Conservation (phyloP, 1,284 basidiomycete genomes). For the Boletus albobrunnescens region DNA sequence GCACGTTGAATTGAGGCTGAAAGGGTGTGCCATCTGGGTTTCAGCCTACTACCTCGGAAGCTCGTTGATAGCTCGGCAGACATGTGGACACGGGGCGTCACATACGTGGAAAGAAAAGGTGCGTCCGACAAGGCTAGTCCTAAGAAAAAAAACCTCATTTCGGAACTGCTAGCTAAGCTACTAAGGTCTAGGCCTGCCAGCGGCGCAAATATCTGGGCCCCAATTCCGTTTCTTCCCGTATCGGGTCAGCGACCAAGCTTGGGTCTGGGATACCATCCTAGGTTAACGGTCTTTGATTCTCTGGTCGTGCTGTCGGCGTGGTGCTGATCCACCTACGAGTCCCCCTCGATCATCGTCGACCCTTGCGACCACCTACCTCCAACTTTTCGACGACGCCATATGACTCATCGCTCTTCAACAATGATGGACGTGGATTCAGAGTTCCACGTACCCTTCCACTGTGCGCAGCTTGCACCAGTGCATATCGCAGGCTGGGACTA, state of each 20-base stretch:
- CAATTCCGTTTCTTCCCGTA: slow-evolving; percentile 14
- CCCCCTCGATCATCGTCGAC: not conserved
- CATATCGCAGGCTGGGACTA: slow-evolving; percentile 30
- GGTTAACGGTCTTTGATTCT: not conserved
- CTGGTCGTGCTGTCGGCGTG: not conserved
- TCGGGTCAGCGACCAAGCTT: not conserved
- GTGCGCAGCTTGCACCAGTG: slow-evolving; percentile 25
- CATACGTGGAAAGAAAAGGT: no score
- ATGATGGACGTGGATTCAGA: slow-evolving; percentile 21
- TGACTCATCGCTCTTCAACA: not conserved
- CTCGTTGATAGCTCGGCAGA: slow-evolving; percentile 7
- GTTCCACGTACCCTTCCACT: slow-evolving; percentile 32
- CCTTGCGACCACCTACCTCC: not conserved
- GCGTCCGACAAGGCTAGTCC: no score
- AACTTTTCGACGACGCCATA: not conserved
- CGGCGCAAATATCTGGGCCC: slow-evolving; percentile 1
- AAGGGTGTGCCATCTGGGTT: slow-evolving; percentile 1
- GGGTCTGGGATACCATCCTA: not conserved
- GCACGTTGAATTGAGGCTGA: no score
- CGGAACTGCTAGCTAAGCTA: no score
- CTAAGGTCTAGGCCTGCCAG: no score
- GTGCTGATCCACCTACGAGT: not conserved
- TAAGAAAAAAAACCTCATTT: no score
- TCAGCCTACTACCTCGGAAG: not conserved
- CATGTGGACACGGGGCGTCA: slow-evolving; percentile 17